Evolutionary conservation across 1,139 yeast species (phyloP).

Genomic region (Suhomyces anneliseae): DNA sequence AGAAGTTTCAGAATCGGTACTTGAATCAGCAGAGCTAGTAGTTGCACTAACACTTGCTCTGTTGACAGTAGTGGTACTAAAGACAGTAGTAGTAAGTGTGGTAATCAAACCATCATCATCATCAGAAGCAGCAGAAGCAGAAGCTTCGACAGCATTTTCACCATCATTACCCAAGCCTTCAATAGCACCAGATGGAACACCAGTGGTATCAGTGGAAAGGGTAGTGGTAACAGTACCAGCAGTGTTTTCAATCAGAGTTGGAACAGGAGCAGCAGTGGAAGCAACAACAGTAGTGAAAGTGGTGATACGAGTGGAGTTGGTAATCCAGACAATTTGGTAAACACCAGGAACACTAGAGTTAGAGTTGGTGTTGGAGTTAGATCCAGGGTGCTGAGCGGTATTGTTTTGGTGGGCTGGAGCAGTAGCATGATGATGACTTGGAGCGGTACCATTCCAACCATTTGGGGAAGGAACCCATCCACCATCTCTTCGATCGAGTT

Average conservation of each 20-base stretch:
- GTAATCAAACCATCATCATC: background rate
- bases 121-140: background rate
- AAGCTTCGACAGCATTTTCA: background rate
- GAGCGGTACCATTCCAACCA: constrained; percentile 4
- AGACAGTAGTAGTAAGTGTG: background rate
- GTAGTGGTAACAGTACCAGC: background rate
- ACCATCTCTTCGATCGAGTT: constrained; percentile 4
- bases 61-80: background rate
- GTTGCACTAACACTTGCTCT: background rate
- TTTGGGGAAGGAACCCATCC: constrained; percentile 4
- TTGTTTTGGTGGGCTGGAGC: background rate
- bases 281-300: background rate
- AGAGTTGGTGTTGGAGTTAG: background rate
- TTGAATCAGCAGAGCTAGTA: background rate
- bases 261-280: constrained; percentile 1
- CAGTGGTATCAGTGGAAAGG: constrained; percentile 1
- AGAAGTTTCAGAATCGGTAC: background rate
- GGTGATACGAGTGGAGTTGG: background rate
- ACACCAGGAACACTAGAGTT: background rate
- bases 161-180: background rate
- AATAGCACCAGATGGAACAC: background rate
- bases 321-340: background rate
- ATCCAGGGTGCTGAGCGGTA: background rate
- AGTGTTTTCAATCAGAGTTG: background rate
- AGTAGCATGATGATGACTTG: background rate